A percentile compares a stretch with the other conserved stretches of the same genome.
Evolutionary conservation across 441 rosid genomes (phyloP).

Genomic region (Sinapis alba): DNA sequence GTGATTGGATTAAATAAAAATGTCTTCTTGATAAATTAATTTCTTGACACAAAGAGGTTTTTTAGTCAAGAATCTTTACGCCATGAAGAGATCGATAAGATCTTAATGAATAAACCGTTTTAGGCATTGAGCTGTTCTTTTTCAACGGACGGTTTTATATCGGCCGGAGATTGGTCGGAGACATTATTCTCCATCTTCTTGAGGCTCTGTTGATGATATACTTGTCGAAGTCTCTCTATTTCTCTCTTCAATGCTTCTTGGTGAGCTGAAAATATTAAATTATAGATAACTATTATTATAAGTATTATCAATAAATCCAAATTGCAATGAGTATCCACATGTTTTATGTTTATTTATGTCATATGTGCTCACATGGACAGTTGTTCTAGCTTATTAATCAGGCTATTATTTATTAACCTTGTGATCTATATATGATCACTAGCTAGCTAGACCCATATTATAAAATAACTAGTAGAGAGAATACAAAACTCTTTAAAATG

Average conservation of each 20-base stretch:
- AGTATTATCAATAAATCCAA: background rate
- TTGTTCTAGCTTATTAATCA: slow-evolving; percentile 30
- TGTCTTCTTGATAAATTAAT: slow-evolving; percentile 22
- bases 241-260: slow-evolving; percentile 94
- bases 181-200: slow-evolving; percentile 53
- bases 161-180: slow-evolving; percentile 42
- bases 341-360: background rate
- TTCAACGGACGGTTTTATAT: slow-evolving; percentile 45
- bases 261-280: slow-evolving; percentile 59
- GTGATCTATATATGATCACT: slow-evolving; percentile 19
- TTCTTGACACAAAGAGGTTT: slow-evolving; percentile 38
- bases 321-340: slow-evolving; percentile 7
- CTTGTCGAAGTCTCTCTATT: slow-evolving; percentile 89
- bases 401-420: background rate
- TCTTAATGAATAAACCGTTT: slow-evolving; percentile 7
- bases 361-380: slow-evolving; percentile 39
- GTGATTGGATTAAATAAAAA: slow-evolving; percentile 34
- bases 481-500: background rate
- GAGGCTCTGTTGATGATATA: slow-evolving; percentile 66
- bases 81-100: slow-evolving; percentile 20
- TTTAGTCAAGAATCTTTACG: slow-evolving; percentile 24
- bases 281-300: background rate
- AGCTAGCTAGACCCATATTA: background rate
- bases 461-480: background rate
- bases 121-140: slow-evolving; percentile 61